These are phyloP conservation scores for Fusarium staphyleae DNA, from an alignment of 2,329 filamentous ascomycete genomes.

Conservation along the genomic window DNA sequence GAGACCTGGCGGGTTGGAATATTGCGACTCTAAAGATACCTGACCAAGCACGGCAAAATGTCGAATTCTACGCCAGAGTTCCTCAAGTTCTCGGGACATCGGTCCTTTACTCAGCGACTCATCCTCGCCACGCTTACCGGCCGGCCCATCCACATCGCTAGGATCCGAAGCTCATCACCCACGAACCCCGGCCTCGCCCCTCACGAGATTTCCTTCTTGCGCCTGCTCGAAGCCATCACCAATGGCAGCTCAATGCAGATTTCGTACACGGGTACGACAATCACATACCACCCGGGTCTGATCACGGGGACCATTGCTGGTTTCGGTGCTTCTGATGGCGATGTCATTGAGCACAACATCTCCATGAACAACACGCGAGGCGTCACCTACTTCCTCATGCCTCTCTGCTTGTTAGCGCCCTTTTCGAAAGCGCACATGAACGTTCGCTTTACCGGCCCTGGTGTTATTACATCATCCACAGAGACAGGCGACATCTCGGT, in stretches of 20 bases:
- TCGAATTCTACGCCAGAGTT: constrained; percentile 58
- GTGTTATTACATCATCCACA: constrained; percentile 90
- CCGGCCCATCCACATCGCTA: constrained; percentile 86
- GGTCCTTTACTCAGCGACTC: constrained; percentile 82
- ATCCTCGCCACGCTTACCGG: constrained; percentile 92
- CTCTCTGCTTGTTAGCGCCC: constrained; percentile 87
- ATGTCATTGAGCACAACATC: constrained; percentile 82
- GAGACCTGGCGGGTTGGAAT: constrained; percentile 17
- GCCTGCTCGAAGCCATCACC: constrained; percentile 91
- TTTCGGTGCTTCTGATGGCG: constrained; percentile 71
- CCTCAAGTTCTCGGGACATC: constrained; percentile 83
- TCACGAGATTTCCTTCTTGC: constrained; percentile 94
- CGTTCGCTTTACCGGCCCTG: constrained; percentile 86
- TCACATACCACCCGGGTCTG: constrained; percentile 90
- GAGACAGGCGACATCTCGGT: constrained; percentile 86
- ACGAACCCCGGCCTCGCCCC: constrained; percentile 88
- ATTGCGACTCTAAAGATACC: constrained; percentile 35
- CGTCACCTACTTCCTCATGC: constrained; percentile 89
- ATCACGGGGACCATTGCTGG: constrained; percentile 86
- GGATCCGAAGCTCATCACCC: constrained; percentile 87
- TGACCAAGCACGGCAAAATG: constrained; percentile 46
- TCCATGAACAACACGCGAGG: constrained; percentile 80
- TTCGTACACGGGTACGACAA: constrained; percentile 91
- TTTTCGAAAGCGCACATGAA: constrained; percentile 94
- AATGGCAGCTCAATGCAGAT: constrained; percentile 96